A percentile compares a stretch with the other conserved stretches of the same genome.
These are phyloP conservation scores for Saturnispora hagleri DNA, from an alignment of 805 yeast species.

Conservation along the genomic window DNA sequence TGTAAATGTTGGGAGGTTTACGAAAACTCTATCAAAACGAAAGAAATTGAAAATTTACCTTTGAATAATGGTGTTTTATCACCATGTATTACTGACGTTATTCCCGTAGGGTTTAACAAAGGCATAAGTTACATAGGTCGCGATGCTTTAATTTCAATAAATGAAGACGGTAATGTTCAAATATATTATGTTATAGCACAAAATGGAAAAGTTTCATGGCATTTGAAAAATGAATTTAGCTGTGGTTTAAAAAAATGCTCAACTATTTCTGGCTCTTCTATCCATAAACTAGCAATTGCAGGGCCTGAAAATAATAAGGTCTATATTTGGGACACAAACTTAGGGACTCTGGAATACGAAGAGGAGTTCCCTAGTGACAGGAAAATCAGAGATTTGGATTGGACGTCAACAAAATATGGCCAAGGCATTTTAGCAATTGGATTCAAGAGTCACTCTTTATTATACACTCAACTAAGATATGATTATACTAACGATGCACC, in stretches of 20 bases:
- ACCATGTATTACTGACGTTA: constrained; percentile 39
- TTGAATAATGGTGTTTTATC: constrained; percentile 22
- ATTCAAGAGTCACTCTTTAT: constrained; percentile 48
- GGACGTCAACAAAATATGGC: constrained; percentile 64
- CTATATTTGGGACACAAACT: constrained; percentile 71
- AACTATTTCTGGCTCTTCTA: constrained; percentile 63
- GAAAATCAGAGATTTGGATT: constrained; percentile 64
- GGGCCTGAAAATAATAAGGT: constrained; percentile 42
- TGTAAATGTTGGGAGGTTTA: constrained; percentile 35
- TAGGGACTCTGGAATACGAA: constrained; percentile 57
- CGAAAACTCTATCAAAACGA: constrained; percentile 18
- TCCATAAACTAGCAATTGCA: constrained; percentile 69
- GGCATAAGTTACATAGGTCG: constrained; percentile 25
- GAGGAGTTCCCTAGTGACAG: constrained; percentile 30
- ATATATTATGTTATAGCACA: constrained; percentile 34
- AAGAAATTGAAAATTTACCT: constrained; percentile 28
- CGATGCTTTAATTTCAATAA: constrained; percentile 50
- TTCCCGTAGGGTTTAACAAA: constrained; percentile 52
- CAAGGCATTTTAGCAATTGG: constrained; percentile 79
- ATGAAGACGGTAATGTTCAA: constrained; percentile 39
- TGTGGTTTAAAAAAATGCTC: constrained; percentile 49
- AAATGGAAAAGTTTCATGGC: constrained; percentile 39
- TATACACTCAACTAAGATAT: constrained; percentile 76
- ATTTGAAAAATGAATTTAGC: constrained; percentile 36
- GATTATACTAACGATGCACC: constrained; percentile 81